These are phyloP conservation scores for Odontarrhena argentea DNA, from an alignment of 345 rosid genomes.

Conservation along the genomic window DNA sequence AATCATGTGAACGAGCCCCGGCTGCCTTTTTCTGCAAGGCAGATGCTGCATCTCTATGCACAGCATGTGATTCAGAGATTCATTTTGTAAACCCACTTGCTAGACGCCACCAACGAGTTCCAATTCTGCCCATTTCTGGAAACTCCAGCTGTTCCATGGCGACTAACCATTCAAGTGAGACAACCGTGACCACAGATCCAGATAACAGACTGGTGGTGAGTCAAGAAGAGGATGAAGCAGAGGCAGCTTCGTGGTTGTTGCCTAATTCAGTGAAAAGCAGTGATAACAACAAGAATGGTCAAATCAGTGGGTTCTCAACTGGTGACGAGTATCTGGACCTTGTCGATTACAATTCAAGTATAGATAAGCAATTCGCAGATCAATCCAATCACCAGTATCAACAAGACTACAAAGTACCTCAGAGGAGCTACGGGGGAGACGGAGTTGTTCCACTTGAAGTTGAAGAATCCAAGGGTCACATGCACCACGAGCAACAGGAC, in stretches of 20 bases:
- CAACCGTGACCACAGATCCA: constrained; percentile 20
- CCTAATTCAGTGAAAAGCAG: constrained; percentile 45
- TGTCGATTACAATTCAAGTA: constrained; percentile 55
- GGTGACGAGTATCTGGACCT: constrained; percentile 76
- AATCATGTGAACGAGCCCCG: constrained; percentile 83
- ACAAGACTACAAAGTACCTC: constrained; percentile 29
- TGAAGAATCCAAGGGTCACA: constrained; percentile 21
- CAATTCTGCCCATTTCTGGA: constrained; percentile 56
- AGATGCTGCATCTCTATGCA: constrained; percentile 87
- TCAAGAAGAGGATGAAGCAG: constrained; percentile 63
- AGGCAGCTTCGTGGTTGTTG: constrained; percentile 86
- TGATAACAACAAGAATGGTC: constrained; percentile 37
- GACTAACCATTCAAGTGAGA: constrained; percentile 35
- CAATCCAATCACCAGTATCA: constrained; percentile 28
- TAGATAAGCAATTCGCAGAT: constrained; percentile 29
- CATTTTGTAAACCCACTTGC: constrained; percentile 94
- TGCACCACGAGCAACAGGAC: constrained; percentile 43
- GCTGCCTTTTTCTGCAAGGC: constrained; percentile 90
- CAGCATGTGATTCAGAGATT: constrained; percentile 74
- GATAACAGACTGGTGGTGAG: constrained; percentile 44
- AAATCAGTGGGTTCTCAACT: constrained; percentile 48
- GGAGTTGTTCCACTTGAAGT: constrained; percentile 36
- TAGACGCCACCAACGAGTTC: constrained; percentile 87
- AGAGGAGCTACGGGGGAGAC: constrained; percentile 33
- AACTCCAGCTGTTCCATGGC: constrained; percentile 32